phyloP scores from a whole-genome alignment of 495 filamentous ascomycete genomes.

The Penicillium samsonianum region DNA sequence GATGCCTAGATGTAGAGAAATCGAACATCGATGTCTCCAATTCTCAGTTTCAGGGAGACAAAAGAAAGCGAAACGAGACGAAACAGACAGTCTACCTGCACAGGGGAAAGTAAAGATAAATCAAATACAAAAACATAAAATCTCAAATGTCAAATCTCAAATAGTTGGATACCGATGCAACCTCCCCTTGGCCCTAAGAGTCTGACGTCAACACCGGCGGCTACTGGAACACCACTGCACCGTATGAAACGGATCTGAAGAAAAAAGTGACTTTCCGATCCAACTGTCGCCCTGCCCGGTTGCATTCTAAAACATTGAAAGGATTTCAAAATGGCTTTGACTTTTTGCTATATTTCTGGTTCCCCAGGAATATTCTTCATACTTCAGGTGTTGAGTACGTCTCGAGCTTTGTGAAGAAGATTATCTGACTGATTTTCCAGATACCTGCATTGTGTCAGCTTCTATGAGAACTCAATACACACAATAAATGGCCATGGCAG shows the following conservation, averaged over 20 bases:
- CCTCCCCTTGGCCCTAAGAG: constrained; percentile 15
- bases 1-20: neutral
- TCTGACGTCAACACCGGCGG: constrained; percentile 40
- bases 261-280: constrained; percentile 9
- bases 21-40: neutral
- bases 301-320: constrained; percentile 15
- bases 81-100: neutral
- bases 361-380: neutral
- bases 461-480: neutral
- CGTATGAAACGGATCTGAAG: constrained; percentile 27
- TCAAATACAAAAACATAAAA: neutral
- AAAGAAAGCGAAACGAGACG: neutral
- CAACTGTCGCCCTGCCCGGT: constrained; percentile 16
- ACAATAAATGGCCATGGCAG: neutral
- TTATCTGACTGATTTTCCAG: neutral
- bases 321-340: constrained; percentile 1
- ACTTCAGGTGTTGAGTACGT: constrained; percentile 1
- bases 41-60: neutral
- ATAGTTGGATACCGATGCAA: constrained; percentile 1
- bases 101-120: neutral
- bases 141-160: neutral
- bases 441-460: neutral
- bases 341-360: neutral
- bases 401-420: neutral
- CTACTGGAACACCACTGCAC: constrained; percentile 27